Base-by-base conservation (phyloP, 495 filamentous ascomycete species). In the Penicillium ucsense region DNA sequence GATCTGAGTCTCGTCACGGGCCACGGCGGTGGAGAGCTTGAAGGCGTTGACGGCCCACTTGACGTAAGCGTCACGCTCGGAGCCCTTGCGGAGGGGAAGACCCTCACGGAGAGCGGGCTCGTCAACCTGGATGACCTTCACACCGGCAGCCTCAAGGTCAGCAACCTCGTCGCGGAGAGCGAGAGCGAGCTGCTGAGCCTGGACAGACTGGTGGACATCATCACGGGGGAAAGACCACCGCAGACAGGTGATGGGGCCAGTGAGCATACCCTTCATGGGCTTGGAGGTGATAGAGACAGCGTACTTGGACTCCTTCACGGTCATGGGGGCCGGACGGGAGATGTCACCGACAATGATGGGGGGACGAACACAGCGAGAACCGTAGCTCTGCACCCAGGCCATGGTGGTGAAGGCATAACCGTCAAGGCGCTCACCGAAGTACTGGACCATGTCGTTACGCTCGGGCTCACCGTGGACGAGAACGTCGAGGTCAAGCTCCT, bases 241-340 rank as follows among this genome's bases (percentile, higher is more conserved):
- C 57, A 98, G 75, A 70, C 92, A 97, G 65, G 92, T 98, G 74
- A 98, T 92, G 51, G 92, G 92, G 42, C 92, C 92, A 70, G 92
- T 98, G 65, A 98, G 84, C 92, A 98, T 98, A 69, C 92, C 92
- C 85, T 98, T 98, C 88, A 92, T 97, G 68, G 92, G 90, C 80
- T 95, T 96, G 76, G 86, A 90, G 65, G 91, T 88, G 73, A 95
- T 81, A 36, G 86, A 89, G 47, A 86, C 89, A 54, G 92, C 92
- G 68, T 94, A 98, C 78, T 97, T 92, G 66, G 89, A 95, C 80
- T 98, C 92, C 83, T 97, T 98, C 71, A 98, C 92, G 52, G 94
- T 95, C 94, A 98, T 98, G 44, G 92, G 86, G 49, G 79, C 80
- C 31, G 92, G 92, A 59, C 92, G 90, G 48, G 89, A 95, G 71